Conservation (phyloP, 1,284 basidiomycete genomes). For the Schizophyllum commune region DNA sequence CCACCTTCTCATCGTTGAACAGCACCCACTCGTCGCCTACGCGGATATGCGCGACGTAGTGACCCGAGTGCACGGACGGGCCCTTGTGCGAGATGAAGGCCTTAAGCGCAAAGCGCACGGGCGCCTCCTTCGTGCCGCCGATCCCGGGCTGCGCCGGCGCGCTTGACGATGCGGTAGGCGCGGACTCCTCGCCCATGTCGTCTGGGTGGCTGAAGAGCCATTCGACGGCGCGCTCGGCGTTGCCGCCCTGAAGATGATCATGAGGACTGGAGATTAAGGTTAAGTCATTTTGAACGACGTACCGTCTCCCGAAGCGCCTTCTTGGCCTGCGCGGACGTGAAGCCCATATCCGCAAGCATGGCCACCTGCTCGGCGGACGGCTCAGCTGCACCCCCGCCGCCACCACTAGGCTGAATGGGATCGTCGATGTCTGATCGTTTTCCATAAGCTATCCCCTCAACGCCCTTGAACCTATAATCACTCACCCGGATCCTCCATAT, state of each 20-base stretch:
- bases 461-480: background rate
- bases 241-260: slow-evolving; percentile 43
- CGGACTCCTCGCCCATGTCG: slow-evolving; percentile 65
- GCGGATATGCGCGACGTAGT: slow-evolving; percentile 84
- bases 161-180: slow-evolving; percentile 17
- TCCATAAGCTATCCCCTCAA: background rate
- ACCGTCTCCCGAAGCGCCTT: slow-evolving; percentile 90
- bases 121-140: slow-evolving; percentile 50
- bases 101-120: slow-evolving; percentile 76
- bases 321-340: slow-evolving; percentile 74
- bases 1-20: slow-evolving; percentile 96
- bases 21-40: slow-evolving; percentile 69
- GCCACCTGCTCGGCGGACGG: slow-evolving; percentile 62
- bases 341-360: slow-evolving; percentile 90
- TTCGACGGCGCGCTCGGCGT: slow-evolving; percentile 84
- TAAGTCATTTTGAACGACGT: slow-evolving; percentile 17
- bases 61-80: slow-evolving; percentile 89
- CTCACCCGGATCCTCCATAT: slow-evolving; percentile 90
- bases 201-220: slow-evolving; percentile 98
- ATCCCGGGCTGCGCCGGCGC: slow-evolving; percentile 13
- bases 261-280: slow-evolving; percentile 5
- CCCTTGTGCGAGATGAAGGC: slow-evolving; percentile 98
- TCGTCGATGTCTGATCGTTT: slow-evolving; percentile 79
- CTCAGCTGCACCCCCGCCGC: slow-evolving; percentile 40
- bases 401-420: slow-evolving; percentile 46